Evolutionary conservation across 1,284 basidiomycete species (phyloP).

Genomic region (Ceratobasidium sp.): DNA sequence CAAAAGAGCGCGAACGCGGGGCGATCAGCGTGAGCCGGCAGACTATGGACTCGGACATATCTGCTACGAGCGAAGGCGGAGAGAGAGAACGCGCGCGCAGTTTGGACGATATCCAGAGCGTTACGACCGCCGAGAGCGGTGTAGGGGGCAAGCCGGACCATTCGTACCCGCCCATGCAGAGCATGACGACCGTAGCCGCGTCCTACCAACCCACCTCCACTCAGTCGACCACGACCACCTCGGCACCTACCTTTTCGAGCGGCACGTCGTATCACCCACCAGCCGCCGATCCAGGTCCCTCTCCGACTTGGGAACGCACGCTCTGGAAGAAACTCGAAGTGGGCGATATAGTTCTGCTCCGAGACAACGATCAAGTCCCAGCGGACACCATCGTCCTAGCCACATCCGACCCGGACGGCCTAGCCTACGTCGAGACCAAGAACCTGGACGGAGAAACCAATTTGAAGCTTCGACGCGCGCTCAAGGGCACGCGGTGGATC

Average conservation of each 20-base stretch:
- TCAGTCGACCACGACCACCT: conserved; percentile 50
- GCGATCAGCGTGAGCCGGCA: conserved; percentile 44
- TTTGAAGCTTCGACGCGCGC: conserved; percentile 85
- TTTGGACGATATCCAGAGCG: conserved; percentile 77
- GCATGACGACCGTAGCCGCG: conserved; percentile 25
- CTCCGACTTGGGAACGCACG: conserved; percentile 85
- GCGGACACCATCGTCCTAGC: conserved; percentile 94
- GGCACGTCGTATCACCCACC: conserved; percentile 31
- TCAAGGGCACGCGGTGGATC: conserved; percentile 82
- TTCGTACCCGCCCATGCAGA: conserved; percentile 46
- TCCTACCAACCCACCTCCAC: conserved; percentile 14
- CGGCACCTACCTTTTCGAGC: conserved; percentile 47
- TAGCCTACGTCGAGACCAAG: conserved; percentile 94
- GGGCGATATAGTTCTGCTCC: conserved; percentile 91
- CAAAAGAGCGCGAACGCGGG: conserved; percentile 75
- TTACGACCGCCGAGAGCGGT: conserved; percentile 61
- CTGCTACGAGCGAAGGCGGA: too few species aligned
- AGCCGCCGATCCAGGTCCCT: conserved; percentile 41
- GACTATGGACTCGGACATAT: conserved; percentile 32
- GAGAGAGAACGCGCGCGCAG: too few species aligned
- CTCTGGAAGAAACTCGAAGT: conserved; percentile 99
- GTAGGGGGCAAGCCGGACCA: conserved; percentile 57
- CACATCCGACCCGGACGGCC: conserved; percentile 82
- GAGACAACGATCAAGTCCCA: conserved; percentile 95
- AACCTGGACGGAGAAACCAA: conserved; percentile 98